Evolutionary conservation across 495 filamentous ascomycete species (phyloP), one percentile per base, ranked within the genome.

Genomic region (Xylaria nigripes): DNA sequence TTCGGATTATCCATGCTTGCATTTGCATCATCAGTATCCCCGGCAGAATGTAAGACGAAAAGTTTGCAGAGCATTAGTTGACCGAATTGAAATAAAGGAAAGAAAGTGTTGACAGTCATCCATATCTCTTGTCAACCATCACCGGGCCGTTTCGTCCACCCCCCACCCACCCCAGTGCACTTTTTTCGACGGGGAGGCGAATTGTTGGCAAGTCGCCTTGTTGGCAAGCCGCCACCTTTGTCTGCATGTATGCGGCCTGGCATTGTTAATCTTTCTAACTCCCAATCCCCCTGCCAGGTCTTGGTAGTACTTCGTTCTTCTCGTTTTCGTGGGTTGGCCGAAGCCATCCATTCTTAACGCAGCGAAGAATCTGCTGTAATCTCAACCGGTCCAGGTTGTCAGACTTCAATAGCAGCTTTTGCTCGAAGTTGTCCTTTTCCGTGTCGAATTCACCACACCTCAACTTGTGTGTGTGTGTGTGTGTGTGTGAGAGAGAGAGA

Each of bases 81-180:
- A 54, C 51, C 4, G 3, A 32, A 38, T 22, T 30, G 34, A 42
- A 27, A 48, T 24, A 54, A 51, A 51, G n/a, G n/a, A 15, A 36
- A 29, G 48, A 41, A 44, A 10, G 34, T 32, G 34, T 34, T 27
- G 34, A 44, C 42, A 3, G 18, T 32, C 44, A 29, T 21, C 10
- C 32, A 22, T 19, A 36, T 29, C 25, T 45, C 44, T n/a, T 42
- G 34, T 32, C 38, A 38, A 19, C 6, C 27, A 2, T 23, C 34
- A 19, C 34, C 23, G 5, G 16, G 18, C 18, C 22, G 3, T 12
- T 30, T 21, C n/a, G 7, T 47, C 24, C 9, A 21, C 44, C 30
- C 36, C 18, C 19, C 18, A 19, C 18, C 12, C 42, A 15, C 23
- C 32, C n/a, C n/a, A n/a, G n/a, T 16, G 25, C 19, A 45, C 15